Evolutionary conservation across 352 stramenopile species (phyloP).

Genomic region (Halophytophthora polymorphica): DNA sequence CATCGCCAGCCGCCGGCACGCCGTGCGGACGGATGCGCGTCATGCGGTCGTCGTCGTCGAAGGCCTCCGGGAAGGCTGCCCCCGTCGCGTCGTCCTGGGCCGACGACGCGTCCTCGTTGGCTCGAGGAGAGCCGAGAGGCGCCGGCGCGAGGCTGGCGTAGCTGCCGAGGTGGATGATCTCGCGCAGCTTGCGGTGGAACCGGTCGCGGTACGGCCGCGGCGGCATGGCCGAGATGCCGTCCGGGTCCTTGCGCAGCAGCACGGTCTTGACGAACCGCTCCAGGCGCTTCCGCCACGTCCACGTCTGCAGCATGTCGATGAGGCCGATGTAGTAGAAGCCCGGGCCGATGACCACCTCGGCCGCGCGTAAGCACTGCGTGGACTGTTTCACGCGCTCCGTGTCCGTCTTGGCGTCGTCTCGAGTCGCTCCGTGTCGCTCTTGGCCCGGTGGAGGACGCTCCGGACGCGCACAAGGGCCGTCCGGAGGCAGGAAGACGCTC

Average conservation of each 20-base stretch:
- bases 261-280: constrained; percentile 75
- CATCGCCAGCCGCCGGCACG: background rate
- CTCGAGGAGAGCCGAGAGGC: constrained; percentile 3
- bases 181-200: constrained; percentile 70
- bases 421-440: constrained; percentile 17
- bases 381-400: constrained; percentile 51
- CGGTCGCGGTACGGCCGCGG: constrained; percentile 61
- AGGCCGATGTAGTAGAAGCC: constrained; percentile 87
- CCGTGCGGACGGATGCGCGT: constrained; percentile 21
- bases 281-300: constrained; percentile 63
- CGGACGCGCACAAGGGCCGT: constrained; percentile 10
- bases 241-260: constrained; percentile 57
- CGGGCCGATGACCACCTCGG: constrained; percentile 76
- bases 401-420: background rate
- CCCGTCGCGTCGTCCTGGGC: background rate
- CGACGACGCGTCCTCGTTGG: background rate
- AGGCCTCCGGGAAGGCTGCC: constrained; percentile 6
- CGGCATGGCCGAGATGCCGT: constrained; percentile 76
- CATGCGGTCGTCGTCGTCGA: constrained; percentile 23
- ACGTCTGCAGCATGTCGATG: constrained; percentile 87
- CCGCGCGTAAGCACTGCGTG: constrained; percentile 53
- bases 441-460: constrained; percentile 5
- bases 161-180: constrained; percentile 69
- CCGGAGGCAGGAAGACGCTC: constrained; percentile 40
- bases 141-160: constrained; percentile 28